Evolutionary conservation across 257 asterid species (phyloP).

Genomic region (Solanum chiquidenum): DNA sequence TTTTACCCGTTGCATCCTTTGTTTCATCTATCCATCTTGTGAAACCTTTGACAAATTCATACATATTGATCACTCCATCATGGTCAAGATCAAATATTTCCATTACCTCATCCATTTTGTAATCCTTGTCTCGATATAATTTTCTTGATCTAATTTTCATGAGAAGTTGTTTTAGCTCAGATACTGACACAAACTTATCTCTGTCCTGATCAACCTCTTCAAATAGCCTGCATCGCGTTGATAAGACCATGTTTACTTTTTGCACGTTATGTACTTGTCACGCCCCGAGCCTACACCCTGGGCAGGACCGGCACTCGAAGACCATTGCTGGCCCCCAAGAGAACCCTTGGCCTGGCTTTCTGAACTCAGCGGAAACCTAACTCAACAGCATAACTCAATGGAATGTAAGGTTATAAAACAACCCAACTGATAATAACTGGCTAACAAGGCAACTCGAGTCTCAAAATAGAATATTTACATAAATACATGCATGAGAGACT

Average conservation of each 20-base stretch:
- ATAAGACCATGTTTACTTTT: not conserved
- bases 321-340: too few relatives aligned
- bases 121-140: conserved; percentile 16
- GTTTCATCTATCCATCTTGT: conserved; percentile 50
- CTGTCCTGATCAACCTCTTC: conserved; percentile 31
- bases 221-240: conserved; percentile 20
- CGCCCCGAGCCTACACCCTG: too few relatives aligned
- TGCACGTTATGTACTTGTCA: not conserved
- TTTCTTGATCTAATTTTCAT: conserved; percentile 25
- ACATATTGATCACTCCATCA: conserved; percentile 33
- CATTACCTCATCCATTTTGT: conserved; percentile 24
- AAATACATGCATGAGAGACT: too few relatives aligned
- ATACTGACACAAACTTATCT: conserved; percentile 31
- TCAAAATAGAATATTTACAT: too few relatives aligned
- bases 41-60: conserved; percentile 45
- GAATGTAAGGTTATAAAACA: too few relatives aligned
- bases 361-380: too few relatives aligned
- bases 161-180: conserved; percentile 38
- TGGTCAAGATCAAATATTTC: conserved; percentile 29
- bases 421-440: too few relatives aligned
- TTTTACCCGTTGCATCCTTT: conserved; percentile 35
- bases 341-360: too few relatives aligned
- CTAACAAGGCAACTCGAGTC: too few relatives aligned
- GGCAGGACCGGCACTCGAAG: too few relatives aligned
- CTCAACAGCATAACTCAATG: too few relatives aligned